Evolutionary conservation across 805 yeast species (phyloP).

Genomic region (Spathaspora passalidarum): DNA sequence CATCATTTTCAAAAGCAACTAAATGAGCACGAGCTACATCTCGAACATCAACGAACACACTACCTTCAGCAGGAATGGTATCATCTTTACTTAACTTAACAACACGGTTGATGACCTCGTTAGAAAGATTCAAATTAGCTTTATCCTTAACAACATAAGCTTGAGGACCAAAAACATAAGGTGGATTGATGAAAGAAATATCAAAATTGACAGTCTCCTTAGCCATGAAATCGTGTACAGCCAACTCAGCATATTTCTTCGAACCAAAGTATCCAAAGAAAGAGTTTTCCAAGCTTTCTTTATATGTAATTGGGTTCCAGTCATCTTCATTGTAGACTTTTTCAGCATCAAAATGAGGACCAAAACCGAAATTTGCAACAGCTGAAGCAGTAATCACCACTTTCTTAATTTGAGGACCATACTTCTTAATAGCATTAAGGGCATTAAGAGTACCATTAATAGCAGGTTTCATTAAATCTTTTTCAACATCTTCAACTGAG

Average conservation of each 20-base stretch:
- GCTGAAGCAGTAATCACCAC: slow-evolving; percentile 53
- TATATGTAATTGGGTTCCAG: slow-evolving; percentile 39
- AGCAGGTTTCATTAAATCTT: slow-evolving; percentile 53
- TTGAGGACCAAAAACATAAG: slow-evolving; percentile 52
- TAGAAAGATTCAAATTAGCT: neutral
- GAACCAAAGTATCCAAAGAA: slow-evolving; percentile 33
- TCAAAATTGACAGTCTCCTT: slow-evolving; percentile 35
- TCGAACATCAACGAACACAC: slow-evolving; percentile 28
- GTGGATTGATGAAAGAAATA: slow-evolving; percentile 43
- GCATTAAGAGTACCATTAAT: slow-evolving; percentile 47
- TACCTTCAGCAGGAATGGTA: slow-evolving; percentile 5
- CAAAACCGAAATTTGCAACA: slow-evolving; percentile 29
- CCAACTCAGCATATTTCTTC: slow-evolving; percentile 54
- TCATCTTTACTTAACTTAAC: slow-evolving; percentile 16
- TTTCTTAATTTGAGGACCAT: slow-evolving; percentile 38
- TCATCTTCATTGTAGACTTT: slow-evolving; percentile 17
- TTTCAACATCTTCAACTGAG: slow-evolving; percentile 37
- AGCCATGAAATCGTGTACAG: slow-evolving; percentile 52
- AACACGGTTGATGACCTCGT: neutral
- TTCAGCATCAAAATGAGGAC: neutral
- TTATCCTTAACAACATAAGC: slow-evolving; percentile 19
- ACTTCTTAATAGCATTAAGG: slow-evolving; percentile 40
- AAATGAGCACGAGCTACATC: slow-evolving; percentile 32
- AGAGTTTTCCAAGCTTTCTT: slow-evolving; percentile 17
- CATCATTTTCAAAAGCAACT: slow-evolving; percentile 26